phyloP scores from a whole-genome alignment of 495 filamentous ascomycete genomes.

The Xylaria intraflava region DNA sequence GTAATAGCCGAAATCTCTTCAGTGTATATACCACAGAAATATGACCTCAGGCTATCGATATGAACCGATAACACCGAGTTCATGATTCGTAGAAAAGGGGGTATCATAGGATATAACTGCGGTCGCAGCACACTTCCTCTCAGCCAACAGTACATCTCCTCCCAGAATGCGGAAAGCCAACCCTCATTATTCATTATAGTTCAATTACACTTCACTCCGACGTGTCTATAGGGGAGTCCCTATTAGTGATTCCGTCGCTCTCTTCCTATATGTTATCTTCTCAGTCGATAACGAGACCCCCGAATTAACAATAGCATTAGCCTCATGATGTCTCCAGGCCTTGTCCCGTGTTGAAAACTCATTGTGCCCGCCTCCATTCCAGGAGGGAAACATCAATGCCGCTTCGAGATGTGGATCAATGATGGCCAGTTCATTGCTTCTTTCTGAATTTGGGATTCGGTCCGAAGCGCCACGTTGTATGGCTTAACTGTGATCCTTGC shows the following conservation, averaged over 20 bases:
- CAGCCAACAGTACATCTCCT: neutral
- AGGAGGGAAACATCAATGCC: neutral
- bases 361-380: neutral
- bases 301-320: neutral
- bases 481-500: neutral
- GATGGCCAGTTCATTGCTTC: neutral
- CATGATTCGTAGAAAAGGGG: slow-evolving; percentile 1
- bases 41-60: neutral
- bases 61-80: neutral
- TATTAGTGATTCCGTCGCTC: neutral
- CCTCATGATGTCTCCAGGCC: neutral
- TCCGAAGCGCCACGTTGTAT: neutral
- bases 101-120: slow-evolving; percentile 10
- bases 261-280: neutral
- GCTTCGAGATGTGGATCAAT: neutral
- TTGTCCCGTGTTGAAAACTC: neutral
- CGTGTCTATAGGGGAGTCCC: neutral
- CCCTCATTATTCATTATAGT: neutral
- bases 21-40: no score
- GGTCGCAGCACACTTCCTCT: neutral
- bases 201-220: neutral
- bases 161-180: neutral
- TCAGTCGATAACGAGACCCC: neutral
- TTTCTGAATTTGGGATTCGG: neutral
- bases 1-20: neutral